Percentiles rank a stretch among this genome's conserved stretches.
Evolutionary conservation across 345 rosid genomes (phyloP).

Genomic region (Erodium maritimum): DNA sequence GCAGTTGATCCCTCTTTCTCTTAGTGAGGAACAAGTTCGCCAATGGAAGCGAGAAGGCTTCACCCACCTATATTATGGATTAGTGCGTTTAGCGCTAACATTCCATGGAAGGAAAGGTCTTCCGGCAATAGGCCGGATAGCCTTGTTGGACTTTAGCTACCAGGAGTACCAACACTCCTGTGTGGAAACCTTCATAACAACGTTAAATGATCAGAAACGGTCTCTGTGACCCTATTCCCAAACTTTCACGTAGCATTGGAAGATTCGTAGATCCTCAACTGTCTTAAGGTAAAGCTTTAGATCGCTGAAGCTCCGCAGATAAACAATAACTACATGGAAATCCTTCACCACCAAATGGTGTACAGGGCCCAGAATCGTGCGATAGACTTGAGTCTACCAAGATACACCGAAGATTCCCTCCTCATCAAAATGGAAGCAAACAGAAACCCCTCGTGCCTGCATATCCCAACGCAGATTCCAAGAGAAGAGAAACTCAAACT

Average conservation of each 20-base stretch:
- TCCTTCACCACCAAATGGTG: not conserved
- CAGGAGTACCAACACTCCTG: not conserved
- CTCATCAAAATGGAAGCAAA: no score
- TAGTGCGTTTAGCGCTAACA: not conserved
- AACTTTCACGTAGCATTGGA: not conserved
- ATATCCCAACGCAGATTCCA: not conserved
- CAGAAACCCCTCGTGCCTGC: not conserved
- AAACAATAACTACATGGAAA: not conserved
- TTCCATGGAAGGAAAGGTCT: slow-evolving; percentile 1
- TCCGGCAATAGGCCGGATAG: not conserved
- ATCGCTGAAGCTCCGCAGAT: not conserved
- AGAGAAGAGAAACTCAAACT: not conserved
- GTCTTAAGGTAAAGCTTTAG: slow-evolving; percentile 1
- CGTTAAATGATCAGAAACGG: not conserved
- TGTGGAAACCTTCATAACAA: not conserved
- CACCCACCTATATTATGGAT: slow-evolving; percentile 2
- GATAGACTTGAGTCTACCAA: not conserved
- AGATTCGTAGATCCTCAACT: not conserved
- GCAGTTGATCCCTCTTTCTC: no score
- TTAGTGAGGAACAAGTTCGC: no score
- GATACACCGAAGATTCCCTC: not conserved
- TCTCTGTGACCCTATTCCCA: not conserved
- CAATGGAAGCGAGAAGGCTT: not conserved
- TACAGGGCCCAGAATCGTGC: not conserved
- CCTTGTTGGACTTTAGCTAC: no score